A percentile compares a stretch with the other conserved stretches of the same genome.
Conservation (phyloP, 2,329 filamentous ascomycete genomes). For the Aspergillus sp. region DNA sequence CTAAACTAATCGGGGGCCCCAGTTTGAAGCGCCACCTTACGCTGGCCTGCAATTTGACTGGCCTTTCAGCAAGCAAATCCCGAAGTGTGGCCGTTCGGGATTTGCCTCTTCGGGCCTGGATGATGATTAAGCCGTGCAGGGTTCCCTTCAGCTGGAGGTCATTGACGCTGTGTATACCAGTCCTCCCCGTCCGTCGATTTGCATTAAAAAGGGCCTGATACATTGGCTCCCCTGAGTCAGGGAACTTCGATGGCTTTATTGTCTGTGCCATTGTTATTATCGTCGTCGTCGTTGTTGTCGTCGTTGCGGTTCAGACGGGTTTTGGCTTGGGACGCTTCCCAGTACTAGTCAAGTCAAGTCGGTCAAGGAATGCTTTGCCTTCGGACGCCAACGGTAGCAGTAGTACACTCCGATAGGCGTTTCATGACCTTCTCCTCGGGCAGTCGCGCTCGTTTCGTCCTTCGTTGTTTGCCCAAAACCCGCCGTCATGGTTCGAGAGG, state of each 20-base stretch:
- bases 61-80: constrained; percentile 31
- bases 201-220: constrained; percentile 13
- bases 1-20: neutral
- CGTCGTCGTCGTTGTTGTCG: neutral
- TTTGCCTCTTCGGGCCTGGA: constrained; percentile 30
- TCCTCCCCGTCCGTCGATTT: constrained; percentile 27
- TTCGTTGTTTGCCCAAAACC: neutral
- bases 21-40: neutral
- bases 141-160: constrained; percentile 21
- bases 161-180: constrained; percentile 30
- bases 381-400: constrained; percentile 9
- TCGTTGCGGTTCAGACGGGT: neutral
- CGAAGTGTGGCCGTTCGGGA: constrained; percentile 33
- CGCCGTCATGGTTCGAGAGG: constrained; percentile 27
- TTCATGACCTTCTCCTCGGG: neutral
- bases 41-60: constrained; percentile 4
- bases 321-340: no score
- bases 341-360: no score
- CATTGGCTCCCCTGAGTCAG: constrained; percentile 5
- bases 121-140: constrained; percentile 32
- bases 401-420: constrained; percentile 7
- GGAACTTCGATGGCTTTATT: neutral
- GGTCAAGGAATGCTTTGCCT: neutral
- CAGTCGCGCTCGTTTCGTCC: neutral
- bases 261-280: neutral